phyloP scores from a whole-genome alignment of 495 filamentous ascomycete species.

The Bombardia bombarda region DNA sequence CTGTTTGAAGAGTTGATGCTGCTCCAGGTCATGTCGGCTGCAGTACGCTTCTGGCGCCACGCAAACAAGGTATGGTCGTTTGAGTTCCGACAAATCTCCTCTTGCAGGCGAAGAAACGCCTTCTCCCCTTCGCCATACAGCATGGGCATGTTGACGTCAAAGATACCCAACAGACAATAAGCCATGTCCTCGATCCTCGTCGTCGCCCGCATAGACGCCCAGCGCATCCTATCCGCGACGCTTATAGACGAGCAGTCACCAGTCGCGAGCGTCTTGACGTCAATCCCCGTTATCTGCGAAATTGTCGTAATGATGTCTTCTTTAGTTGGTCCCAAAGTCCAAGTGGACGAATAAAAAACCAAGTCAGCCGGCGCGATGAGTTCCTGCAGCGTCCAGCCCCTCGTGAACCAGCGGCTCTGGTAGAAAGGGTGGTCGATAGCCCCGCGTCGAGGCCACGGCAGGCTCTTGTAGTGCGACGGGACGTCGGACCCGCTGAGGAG shows the following conservation, averaged over 20 bases:
- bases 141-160: slow-evolving; percentile 9
- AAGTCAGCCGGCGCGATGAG: neutral
- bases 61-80: slow-evolving; percentile 6
- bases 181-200: slow-evolving; percentile 11
- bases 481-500: neutral
- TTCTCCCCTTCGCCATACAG: slow-evolving; percentile 9
- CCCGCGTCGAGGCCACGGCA: neutral
- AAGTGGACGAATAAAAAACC: neutral
- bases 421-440: neutral
- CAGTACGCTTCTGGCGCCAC: neutral
- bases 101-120: slow-evolving; percentile 10
- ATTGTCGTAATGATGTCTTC: neutral
- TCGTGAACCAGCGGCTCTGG: neutral
- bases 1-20: neutral
- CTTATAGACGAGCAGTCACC: neutral
- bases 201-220: slow-evolving; percentile 5
- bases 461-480: neutral
- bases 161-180: slow-evolving; percentile 10
- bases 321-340: neutral
- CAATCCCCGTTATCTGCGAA: neutral
- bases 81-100: slow-evolving; percentile 4
- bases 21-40: neutral
- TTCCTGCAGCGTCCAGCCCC: slow-evolving; percentile 4
- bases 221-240: slow-evolving; percentile 9
- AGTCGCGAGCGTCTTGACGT: neutral